Conservation (phyloP, 2,329 filamentous ascomycete genomes). For the Colletotrichum orbiculare region DNA sequence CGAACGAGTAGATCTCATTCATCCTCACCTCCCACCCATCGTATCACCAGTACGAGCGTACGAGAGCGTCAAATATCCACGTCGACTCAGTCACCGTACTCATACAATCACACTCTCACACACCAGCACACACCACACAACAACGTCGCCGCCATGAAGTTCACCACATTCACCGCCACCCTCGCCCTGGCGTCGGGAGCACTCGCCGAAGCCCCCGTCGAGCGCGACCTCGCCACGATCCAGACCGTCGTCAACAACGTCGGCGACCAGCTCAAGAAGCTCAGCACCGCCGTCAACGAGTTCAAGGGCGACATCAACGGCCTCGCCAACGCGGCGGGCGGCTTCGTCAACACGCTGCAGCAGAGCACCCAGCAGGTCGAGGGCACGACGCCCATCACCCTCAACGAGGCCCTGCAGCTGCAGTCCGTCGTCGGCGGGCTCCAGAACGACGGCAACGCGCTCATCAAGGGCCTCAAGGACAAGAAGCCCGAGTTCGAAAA, state of each 20-base stretch:
- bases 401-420: conserved; percentile 37
- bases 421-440: conserved; percentile 39
- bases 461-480: conserved; percentile 41
- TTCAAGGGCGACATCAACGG: conserved; percentile 40
- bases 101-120: neutral
- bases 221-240: conserved; percentile 36
- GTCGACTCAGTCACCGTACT: neutral
- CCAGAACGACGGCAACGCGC: conserved; percentile 41
- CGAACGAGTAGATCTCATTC: neutral
- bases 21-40: neutral
- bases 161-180: conserved; percentile 36
- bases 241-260: conserved; percentile 36
- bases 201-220: conserved; percentile 34
- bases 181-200: conserved; percentile 35
- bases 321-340: conserved; percentile 39
- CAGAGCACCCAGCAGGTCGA: conserved; percentile 34
- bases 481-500: conserved; percentile 44
- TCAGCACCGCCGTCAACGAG: conserved; percentile 40
- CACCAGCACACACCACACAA: conserved; percentile 3
- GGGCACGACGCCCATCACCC: conserved; percentile 34
- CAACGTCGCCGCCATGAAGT: conserved; percentile 35
- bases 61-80: no score
- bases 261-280: conserved; percentile 36
- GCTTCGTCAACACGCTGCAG: conserved; percentile 38
- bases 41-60: no score